Evolutionary conservation across 2,329 filamentous ascomycete genomes (phyloP).

Genomic region (Aspergillus sp.): DNA sequence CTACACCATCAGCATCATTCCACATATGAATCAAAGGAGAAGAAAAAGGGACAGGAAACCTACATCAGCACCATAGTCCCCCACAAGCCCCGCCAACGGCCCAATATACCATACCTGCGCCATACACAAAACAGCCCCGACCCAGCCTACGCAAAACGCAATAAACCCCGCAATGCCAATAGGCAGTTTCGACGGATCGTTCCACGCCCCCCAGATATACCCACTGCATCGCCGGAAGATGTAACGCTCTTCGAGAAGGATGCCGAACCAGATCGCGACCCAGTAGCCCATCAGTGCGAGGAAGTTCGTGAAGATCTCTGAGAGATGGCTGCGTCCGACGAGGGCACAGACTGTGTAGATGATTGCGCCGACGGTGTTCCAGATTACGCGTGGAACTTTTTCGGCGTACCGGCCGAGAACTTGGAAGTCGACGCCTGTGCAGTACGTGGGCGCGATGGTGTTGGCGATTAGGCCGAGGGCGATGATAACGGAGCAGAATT

Average conservation of each 20-base stretch:
- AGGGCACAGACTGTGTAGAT: conserved; percentile 60
- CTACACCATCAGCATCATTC: conserved; percentile 10
- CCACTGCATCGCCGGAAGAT: conserved; percentile 50
- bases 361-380: conserved; percentile 57
- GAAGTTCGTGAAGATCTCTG: conserved; percentile 62
- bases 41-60: conserved; percentile 18
- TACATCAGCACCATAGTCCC: conserved; percentile 53
- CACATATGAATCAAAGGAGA: conserved; percentile 1
- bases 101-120: conserved; percentile 64
- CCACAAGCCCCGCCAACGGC: conserved; percentile 52
- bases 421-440: conserved; percentile 61
- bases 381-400: conserved; percentile 55
- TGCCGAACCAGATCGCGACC: conserved; percentile 59
- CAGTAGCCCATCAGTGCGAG: conserved; percentile 66
- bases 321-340: conserved; percentile 54
- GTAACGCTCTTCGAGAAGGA: conserved; percentile 53
- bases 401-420: conserved; percentile 55
- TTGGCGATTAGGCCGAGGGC: conserved; percentile 61
- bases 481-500: conserved; percentile 59
- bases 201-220: conserved; percentile 58
- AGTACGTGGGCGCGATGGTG: conserved; percentile 59
- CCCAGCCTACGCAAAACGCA: conserved; percentile 60
- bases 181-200: conserved; percentile 53
- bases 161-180: conserved; percentile 55
- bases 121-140: conserved; percentile 60